These are phyloP conservation scores for Pichia sp. DNA, from an alignment of 1,139 yeast species.

Conservation along the genomic window DNA sequence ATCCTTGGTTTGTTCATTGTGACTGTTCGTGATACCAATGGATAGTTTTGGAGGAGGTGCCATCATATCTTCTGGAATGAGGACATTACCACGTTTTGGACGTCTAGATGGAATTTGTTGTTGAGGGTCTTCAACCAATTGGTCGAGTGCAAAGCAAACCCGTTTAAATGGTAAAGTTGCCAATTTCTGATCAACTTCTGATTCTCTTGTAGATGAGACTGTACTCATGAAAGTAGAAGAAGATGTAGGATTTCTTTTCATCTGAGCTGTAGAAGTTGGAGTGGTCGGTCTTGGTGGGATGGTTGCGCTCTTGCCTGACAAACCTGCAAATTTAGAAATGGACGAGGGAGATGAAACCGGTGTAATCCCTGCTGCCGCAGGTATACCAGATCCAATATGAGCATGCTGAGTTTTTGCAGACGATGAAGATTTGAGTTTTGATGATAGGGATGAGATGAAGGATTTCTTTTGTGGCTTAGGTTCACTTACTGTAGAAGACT, in stretches of 20 bases:
- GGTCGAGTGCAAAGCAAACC: slow-evolving; percentile 70
- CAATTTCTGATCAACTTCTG: slow-evolving; percentile 7
- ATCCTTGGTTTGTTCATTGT: slow-evolving; percentile 38
- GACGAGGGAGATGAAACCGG: no score
- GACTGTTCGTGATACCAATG: slow-evolving; percentile 49
- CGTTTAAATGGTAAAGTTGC: slow-evolving; percentile 41
- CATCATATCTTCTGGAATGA: slow-evolving; percentile 62
- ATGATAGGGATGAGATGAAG: slow-evolving; percentile 33
- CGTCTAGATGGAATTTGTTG: slow-evolving; percentile 89
- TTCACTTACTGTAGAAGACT: slow-evolving; percentile 7
- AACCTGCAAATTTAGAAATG: neutral
- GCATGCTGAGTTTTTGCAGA: no score
- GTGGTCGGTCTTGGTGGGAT: neutral
- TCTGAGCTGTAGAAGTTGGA: neutral
- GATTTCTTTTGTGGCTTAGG: slow-evolving; percentile 26
- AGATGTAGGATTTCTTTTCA: neutral
- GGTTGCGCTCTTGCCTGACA: no score
- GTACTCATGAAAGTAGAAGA: slow-evolving; percentile 1
- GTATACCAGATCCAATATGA: no score
- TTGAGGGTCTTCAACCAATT: slow-evolving; percentile 74
- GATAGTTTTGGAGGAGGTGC: slow-evolving; percentile 60
- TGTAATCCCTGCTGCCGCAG: neutral
- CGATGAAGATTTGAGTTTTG: slow-evolving; percentile 44
- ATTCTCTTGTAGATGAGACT: neutral
- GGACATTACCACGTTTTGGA: slow-evolving; percentile 72